phyloP scores from a whole-genome alignment of 177 flowering plant genomes.

The Tripterygium wilfordii region DNA sequence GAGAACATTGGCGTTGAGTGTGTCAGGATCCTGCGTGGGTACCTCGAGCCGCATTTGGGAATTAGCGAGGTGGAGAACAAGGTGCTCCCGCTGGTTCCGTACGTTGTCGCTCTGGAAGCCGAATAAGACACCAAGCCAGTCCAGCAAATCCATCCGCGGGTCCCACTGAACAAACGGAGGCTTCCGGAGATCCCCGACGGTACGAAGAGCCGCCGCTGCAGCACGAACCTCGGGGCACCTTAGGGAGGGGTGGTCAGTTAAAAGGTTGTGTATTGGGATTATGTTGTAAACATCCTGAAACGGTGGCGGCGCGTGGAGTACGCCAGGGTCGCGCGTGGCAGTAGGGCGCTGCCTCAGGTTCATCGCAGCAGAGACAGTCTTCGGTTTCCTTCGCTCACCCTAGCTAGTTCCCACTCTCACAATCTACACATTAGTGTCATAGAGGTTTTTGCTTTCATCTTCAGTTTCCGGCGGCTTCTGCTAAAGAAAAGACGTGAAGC shows the following conservation, averaged over 20 bases:
- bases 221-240: constrained; percentile 82
- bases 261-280: constrained; percentile 69
- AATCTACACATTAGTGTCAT: no score
- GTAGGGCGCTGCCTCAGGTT: constrained; percentile 21
- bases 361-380: no score
- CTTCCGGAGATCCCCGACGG: constrained; percentile 50
- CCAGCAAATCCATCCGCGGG: constrained; percentile 57
- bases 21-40: constrained; percentile 44
- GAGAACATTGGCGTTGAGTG: constrained; percentile 49
- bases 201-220: constrained; percentile 54
- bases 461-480: no score
- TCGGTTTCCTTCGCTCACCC: no score
- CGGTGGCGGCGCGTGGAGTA: constrained; percentile 22
- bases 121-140: constrained; percentile 81
- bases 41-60: constrained; percentile 78
- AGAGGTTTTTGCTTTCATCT: no score
- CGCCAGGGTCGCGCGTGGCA: constrained; percentile 21
- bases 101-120: constrained; percentile 84
- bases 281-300: constrained; percentile 51
- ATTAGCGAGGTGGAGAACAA: constrained; percentile 87
- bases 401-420: no score
- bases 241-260: constrained; percentile 76
- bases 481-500: no score
- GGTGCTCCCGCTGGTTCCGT: constrained; percentile 82
- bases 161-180: constrained; percentile 55